phyloP scores from a whole-genome alignment of 2,329 filamentous ascomycete species.

The Conoideocrella luteorostrata region DNA sequence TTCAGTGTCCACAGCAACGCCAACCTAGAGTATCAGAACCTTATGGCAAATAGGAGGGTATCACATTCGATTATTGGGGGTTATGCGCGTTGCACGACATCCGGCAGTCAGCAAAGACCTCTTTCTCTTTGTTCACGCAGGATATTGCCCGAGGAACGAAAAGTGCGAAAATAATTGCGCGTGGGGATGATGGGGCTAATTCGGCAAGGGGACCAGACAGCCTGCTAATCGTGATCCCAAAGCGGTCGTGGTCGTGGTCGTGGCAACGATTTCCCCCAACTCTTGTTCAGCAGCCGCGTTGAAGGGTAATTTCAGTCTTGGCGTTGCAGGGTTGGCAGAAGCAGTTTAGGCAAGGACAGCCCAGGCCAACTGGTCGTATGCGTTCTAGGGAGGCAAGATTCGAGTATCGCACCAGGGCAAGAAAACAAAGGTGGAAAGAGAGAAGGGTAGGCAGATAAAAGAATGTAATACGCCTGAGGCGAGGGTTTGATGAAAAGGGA shows the following conservation, averaged over 20 bases:
- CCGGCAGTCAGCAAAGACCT: too few species aligned
- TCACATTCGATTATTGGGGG: too few species aligned
- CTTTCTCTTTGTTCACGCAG: too few species aligned
- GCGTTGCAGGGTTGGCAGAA: too few species aligned
- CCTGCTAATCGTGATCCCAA: conserved; percentile 6
- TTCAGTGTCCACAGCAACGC: too few species aligned
- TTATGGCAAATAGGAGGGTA: too few species aligned
- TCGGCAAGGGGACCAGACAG: conserved; percentile 3
- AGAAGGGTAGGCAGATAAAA: not conserved
- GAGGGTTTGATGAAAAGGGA: not conserved
- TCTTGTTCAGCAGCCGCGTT: too few species aligned
- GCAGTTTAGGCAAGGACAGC: too few species aligned
- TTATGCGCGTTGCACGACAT: too few species aligned
- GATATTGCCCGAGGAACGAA: too few species aligned
- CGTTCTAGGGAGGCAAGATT: not conserved
- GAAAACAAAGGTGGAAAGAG: not conserved
- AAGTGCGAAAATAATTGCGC: not conserved
- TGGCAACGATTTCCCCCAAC: too few species aligned
- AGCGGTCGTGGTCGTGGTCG: not conserved
- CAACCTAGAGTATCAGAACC: too few species aligned
- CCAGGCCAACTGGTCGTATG: not conserved
- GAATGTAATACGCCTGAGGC: conserved; percentile 8
- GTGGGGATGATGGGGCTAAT: not conserved
- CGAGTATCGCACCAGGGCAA: not conserved
- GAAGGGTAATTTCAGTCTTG: not conserved